Base-by-base conservation (phyloP, 2,329 filamentous ascomycete genomes). In the Phoma sp. region DNA sequence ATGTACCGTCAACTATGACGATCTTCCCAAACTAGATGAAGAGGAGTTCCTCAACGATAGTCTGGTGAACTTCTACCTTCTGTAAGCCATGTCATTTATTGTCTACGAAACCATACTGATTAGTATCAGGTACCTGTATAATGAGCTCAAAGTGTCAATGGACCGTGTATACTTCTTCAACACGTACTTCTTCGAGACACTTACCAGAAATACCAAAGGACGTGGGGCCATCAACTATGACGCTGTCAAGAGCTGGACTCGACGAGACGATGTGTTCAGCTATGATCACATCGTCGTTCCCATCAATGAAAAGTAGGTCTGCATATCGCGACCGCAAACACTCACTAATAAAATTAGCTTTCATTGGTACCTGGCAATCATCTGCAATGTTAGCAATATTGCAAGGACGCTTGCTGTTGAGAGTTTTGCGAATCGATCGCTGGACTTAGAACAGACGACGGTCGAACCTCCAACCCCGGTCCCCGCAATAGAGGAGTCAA, bases 361-460 rank as follows among this genome's bases (percentile, higher is more conserved):
- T 1, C 95, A 99, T 74, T 99, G 96, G 95, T 98, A 95, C 75
- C 79, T 98, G 61, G 92, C 91, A 7, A 93, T 99, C 51, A 93
- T 99, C 47, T 96, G 91, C 82, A 96, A 99, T 67, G 82, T 93
- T 2, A 83, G 86, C 3, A 86, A 82, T 46, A 80, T 95, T n/a
- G 61, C 65, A 27, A 72, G 76, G 30, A 73, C 69, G 30, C 59
- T 61, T 6, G 55, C 66, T 14, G 25, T 58, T 11, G 57, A 56
- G 36, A 39, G 62, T 11, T 46, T 59, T 11, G 50, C 57, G 24
- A 55, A 59, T 1, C 37, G 35, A 1, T 22, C 18, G 10, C 49
- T 14, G 10, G 49, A 24, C n/a, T 13, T 24, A 1, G 18, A 47
- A 32, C 29, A 37, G 27, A 27, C 24, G 8, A 10, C 25, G 3